Evolutionary conservation across 805 yeast species (phyloP).

Genomic region (Blastobotrys peoriensis): DNA sequence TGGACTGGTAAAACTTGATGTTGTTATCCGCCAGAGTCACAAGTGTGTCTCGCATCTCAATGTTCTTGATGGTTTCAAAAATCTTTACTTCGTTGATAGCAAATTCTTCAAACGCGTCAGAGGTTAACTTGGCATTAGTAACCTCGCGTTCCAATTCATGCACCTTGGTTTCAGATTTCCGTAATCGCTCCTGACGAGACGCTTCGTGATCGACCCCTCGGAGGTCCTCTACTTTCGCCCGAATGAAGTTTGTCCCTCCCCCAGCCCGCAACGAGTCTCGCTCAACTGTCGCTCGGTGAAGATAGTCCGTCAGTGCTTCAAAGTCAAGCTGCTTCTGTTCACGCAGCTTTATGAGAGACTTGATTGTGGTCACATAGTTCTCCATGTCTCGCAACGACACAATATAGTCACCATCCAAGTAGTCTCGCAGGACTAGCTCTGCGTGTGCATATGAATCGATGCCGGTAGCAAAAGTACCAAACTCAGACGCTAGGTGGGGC

Average conservation of each 20-base stretch:
- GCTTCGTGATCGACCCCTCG: conserved; percentile 58
- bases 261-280: conserved; percentile 49
- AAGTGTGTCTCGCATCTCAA: conserved; percentile 68
- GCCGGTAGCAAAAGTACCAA: conserved; percentile 43
- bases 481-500: conserved; percentile 34
- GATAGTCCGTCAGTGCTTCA: conserved; percentile 77
- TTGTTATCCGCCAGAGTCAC: conserved; percentile 70
- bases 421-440: conserved; percentile 39
- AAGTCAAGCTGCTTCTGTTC: conserved; percentile 89
- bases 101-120: conserved; percentile 51
- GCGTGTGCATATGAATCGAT: conserved; percentile 40
- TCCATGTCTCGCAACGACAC: conserved; percentile 82
- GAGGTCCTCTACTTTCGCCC: conserved; percentile 53
- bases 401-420: conserved; percentile 72
- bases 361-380: conserved; percentile 63
- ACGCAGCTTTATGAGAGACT: conserved; percentile 67
- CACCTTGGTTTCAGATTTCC: conserved; percentile 45
- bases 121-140: conserved; percentile 43
- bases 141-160: conserved; percentile 46
- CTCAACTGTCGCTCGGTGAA: conserved; percentile 65
- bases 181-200: conserved; percentile 46
- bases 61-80: conserved; percentile 75
- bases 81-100: conserved; percentile 51
- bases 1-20: conserved; percentile 60
- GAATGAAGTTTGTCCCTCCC: conserved; percentile 45